Base-by-base conservation (phyloP, 176 grass and related monocot species). In the Hyparrhenia diplandra region DNA sequence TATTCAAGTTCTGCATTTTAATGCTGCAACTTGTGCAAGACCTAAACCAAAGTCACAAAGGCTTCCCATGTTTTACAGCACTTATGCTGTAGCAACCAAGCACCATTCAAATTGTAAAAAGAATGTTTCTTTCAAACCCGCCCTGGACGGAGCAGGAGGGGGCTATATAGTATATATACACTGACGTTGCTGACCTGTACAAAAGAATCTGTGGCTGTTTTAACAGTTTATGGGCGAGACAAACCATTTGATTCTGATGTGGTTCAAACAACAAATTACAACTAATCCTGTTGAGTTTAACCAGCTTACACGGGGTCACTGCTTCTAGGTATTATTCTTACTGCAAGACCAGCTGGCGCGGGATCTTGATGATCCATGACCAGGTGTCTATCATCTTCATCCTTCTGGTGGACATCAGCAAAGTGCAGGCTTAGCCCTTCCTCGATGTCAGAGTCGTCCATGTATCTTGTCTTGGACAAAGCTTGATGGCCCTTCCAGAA, bases 321-420 rank as follows among this genome's bases (percentile, higher is more conserved):
- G 82, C 96, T 99, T 75, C 96, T 91, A 35, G 96, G 96, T 74
- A 99, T 90, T 85, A 99, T 99, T 82, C 93, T 85, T 75, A 99
- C 96, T 69, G 76, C 87, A 65, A 99, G 88, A 66, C 83, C 83
- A 25, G 70, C 64, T 40, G 63, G 83, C 6, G 39, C 63, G 27
- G 68, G 6, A 10, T 81, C 85, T 16, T 84, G 85, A 61, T 75
- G 60, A 77, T 93, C 79, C n/a, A 68, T 49, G 2, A 12, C 16
- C 10, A 46, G 57, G 6, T 35, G 49, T 23, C 65, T 67, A 75
- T 37, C 71, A 27, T 80, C 83, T 77, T 82, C 83, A 45, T 86
- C 80, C 75, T 76, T 85, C 20, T 55, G 67, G 20, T 54, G 58
- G 20, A 24, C 79, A 71, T 90, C 92, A 17, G 90, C 76, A 14